Conservation (phyloP, 164 flowering plant species). For the Protea cynaroides region DNA sequence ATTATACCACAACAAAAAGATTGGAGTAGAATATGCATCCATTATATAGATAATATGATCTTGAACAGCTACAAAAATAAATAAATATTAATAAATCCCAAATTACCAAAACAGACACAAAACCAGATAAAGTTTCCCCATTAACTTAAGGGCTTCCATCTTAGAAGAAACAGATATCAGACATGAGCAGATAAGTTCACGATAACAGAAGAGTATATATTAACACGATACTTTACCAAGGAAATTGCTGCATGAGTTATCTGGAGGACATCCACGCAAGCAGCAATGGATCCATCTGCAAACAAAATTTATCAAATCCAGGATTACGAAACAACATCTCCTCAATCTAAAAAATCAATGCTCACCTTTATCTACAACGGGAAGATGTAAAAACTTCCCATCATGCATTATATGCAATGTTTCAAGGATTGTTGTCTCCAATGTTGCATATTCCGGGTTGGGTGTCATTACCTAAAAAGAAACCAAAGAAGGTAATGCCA, state of each 20-base stretch:
- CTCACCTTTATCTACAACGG: slow-evolving; percentile 81
- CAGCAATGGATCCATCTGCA: slow-evolving; percentile 76
- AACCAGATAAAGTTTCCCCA: too few species aligned
- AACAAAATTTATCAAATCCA: slow-evolving; percentile 7
- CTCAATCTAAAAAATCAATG: not conserved
- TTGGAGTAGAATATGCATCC: too few species aligned
- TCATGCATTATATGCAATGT: slow-evolving; percentile 96
- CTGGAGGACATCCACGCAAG: slow-evolving; percentile 90
- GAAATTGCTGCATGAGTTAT: slow-evolving; percentile 97
- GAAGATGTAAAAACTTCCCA: slow-evolving; percentile 93
- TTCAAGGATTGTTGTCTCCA: slow-evolving; percentile 88
- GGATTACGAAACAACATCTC: not conserved
- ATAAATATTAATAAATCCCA: too few species aligned
- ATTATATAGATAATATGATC: too few species aligned
- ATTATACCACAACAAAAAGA: too few species aligned
- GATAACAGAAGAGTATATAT: not conserved
- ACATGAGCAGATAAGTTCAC: too few species aligned
- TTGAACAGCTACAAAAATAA: too few species aligned
- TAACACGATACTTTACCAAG: slow-evolving; percentile 46
- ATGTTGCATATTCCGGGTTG: slow-evolving; percentile 82
- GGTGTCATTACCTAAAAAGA: slow-evolving; percentile 81
- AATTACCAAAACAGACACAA: too few species aligned
- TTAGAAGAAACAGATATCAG: too few species aligned
- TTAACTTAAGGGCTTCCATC: too few species aligned
- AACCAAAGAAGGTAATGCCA: not conserved